A percentile compares a stretch with the other conserved stretches of the same genome.
These are phyloP conservation scores for Cylindricascospora bacillispora DNA, from an alignment of 1,139 yeast genomes.

Conservation along the genomic window DNA sequence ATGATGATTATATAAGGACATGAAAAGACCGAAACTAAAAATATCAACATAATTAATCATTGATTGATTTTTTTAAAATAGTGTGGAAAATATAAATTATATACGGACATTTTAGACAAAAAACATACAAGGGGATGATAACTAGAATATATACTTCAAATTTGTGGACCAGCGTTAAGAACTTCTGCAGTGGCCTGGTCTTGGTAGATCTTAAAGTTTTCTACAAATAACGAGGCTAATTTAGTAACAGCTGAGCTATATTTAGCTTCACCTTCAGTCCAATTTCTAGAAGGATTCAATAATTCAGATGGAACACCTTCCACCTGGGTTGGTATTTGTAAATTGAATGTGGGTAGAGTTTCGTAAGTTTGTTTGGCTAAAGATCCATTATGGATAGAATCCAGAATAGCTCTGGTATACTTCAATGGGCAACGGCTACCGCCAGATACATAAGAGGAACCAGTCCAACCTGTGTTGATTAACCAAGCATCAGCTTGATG, in stretches of 20 bases:
- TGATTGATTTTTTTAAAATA: no score
- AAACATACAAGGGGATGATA: no score
- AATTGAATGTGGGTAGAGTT: constrained; percentile 74
- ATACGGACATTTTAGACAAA: no score
- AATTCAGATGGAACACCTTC: constrained; percentile 76
- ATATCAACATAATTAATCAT: no score
- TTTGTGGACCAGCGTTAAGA: constrained; percentile 77
- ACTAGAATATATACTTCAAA: no score
- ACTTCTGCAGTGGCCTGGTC: constrained; percentile 79
- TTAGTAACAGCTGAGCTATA: constrained; percentile 58
- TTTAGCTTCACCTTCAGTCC: constrained; percentile 62
- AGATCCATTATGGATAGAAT: constrained; percentile 88
- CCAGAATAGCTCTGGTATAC: constrained; percentile 94
- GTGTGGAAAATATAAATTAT: no score
- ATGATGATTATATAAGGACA: no score
- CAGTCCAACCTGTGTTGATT: constrained; percentile 98
- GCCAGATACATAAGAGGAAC: constrained; percentile 82
- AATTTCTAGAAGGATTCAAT: constrained; percentile 76
- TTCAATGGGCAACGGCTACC: constrained; percentile 97
- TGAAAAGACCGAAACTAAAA: no score
- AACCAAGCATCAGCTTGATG: constrained; percentile 93
- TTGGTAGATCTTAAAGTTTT: constrained; percentile 78
- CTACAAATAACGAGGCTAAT: constrained; percentile 67
- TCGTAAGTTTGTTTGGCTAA: constrained; percentile 73
- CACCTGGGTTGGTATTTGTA: constrained; percentile 72